Conservation (phyloP, 192 early-diverging fungal genomes). For the Ambispora gerdemannii region DNA sequence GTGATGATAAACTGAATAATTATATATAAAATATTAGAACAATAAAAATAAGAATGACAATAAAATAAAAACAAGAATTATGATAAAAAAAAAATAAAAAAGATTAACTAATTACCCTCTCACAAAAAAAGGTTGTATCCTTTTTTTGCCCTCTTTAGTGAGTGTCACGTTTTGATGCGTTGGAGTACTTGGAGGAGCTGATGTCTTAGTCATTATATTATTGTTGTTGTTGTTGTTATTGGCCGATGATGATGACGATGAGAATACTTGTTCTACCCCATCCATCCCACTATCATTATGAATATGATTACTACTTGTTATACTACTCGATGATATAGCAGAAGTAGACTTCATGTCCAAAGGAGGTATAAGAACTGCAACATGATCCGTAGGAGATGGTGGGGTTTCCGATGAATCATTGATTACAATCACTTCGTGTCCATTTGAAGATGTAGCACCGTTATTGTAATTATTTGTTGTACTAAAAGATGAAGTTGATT, state of each 20-base stretch:
- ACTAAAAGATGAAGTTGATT: slow-evolving; percentile 10
- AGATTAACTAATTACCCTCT: slow-evolving; percentile 33
- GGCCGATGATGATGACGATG: slow-evolving; percentile 7
- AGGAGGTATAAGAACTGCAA: neutral
- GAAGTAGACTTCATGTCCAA: neutral
- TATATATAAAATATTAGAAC: neutral
- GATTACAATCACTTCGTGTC: neutral
- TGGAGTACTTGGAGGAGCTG: neutral
- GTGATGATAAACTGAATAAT: neutral
- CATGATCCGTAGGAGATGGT: neutral
- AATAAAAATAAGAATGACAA: neutral
- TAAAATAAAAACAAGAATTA: neutral
- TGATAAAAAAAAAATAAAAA: neutral
- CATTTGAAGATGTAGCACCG: too few relatives aligned
- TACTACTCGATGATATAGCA: too few relatives aligned
- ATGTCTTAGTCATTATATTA: neutral
- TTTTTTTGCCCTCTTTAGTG: slow-evolving; percentile 78
- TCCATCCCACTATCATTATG: slow-evolving; percentile 8
- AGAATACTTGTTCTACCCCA: neutral
- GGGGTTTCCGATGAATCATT: neutral
- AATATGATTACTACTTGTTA: too few relatives aligned
- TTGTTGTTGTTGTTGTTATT: neutral
- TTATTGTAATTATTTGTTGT: too few relatives aligned
- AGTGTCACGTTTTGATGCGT: slow-evolving; percentile 55
- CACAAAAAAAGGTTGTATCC: slow-evolving; percentile 74